Percentiles rank a stretch among this genome's conserved stretches.
Conservation (phyloP, 192 early-diverging fungal species). For the Ambispora gerdemannii region DNA sequence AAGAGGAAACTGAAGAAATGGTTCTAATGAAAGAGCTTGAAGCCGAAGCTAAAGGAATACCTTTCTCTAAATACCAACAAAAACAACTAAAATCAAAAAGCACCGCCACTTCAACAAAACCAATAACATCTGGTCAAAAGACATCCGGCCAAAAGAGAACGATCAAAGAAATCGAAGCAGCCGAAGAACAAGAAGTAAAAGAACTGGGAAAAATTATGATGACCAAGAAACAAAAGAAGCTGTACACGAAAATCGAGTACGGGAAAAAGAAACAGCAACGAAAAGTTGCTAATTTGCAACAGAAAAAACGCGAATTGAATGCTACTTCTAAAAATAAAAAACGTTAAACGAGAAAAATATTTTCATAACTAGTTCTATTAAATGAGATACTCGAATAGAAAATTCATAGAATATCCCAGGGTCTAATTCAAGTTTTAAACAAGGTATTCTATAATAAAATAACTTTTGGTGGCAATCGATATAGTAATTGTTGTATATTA, state of each 20-base stretch:
- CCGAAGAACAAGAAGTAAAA: conserved; percentile 61
- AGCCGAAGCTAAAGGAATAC: conserved; percentile 65
- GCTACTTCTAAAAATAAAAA: background rate
- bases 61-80: conserved; percentile 62
- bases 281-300: conserved; percentile 50
- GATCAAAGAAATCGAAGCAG: conserved; percentile 48
- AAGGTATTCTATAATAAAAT: too few species aligned
- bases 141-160: conserved; percentile 51
- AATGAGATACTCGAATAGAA: too few species aligned
- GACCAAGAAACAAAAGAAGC: conserved; percentile 74
- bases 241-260: conserved; percentile 77
- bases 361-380: too few species aligned
- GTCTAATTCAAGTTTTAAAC: too few species aligned
- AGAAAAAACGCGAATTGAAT: conserved; percentile 33
- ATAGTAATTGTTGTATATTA: too few species aligned
- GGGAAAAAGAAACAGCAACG: conserved; percentile 67
- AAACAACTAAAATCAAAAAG: conserved; percentile 46
- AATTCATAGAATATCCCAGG: too few species aligned
- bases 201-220: conserved; percentile 86
- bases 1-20: conserved; percentile 37
- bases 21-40: conserved; percentile 63
- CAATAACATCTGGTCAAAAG: conserved; percentile 20
- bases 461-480: too few species aligned
- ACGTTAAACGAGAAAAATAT: too few species aligned
- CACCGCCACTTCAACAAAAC: conserved; percentile 8